phyloP scores from a whole-genome alignment of 345 rosid species.

The Gossypioides kirkii region DNA sequence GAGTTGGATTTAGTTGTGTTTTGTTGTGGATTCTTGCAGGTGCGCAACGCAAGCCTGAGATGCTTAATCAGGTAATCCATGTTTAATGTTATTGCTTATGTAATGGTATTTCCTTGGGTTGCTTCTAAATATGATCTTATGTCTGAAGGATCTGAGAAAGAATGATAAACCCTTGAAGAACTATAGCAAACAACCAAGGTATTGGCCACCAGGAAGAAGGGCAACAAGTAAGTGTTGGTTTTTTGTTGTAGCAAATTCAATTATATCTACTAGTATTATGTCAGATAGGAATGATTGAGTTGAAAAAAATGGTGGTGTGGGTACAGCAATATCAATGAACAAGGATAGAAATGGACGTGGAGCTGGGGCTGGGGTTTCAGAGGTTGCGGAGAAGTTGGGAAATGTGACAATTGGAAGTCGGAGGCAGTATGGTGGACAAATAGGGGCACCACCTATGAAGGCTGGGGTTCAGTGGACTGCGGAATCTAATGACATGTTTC shows the following conservation, averaged over 20 bases:
- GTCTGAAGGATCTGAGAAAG: slow-evolving; percentile 43
- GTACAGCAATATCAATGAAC: slow-evolving; percentile 28
- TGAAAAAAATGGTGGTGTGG: background rate
- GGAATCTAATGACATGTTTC: slow-evolving; percentile 42
- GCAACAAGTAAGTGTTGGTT: slow-evolving; percentile 55
- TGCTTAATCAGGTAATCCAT: slow-evolving; percentile 44
- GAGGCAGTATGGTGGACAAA: slow-evolving; percentile 30
- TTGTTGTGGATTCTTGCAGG: slow-evolving; percentile 31
- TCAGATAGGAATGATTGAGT: background rate
- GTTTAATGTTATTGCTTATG: background rate
- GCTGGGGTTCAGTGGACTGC: slow-evolving; percentile 35
- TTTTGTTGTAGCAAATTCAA: background rate
- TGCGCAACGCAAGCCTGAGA: slow-evolving; percentile 53
- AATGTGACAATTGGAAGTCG: slow-evolving; percentile 43
- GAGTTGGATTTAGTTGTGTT: background rate
- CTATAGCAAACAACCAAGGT: slow-evolving; percentile 41
- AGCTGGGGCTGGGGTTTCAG: slow-evolving; percentile 24
- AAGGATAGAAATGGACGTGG: slow-evolving; percentile 39
- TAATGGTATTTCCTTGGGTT: background rate
- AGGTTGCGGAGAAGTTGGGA: slow-evolving; percentile 44
- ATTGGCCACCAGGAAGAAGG: slow-evolving; percentile 71
- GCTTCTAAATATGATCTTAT: background rate
- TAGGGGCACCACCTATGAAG: slow-evolving; percentile 20
- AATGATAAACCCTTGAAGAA: slow-evolving; percentile 40
- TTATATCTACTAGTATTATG: background rate